Conservation (phyloP, 228 moss, liverwort and hornwort genomes). For the Sphagnum magellanicum region DNA sequence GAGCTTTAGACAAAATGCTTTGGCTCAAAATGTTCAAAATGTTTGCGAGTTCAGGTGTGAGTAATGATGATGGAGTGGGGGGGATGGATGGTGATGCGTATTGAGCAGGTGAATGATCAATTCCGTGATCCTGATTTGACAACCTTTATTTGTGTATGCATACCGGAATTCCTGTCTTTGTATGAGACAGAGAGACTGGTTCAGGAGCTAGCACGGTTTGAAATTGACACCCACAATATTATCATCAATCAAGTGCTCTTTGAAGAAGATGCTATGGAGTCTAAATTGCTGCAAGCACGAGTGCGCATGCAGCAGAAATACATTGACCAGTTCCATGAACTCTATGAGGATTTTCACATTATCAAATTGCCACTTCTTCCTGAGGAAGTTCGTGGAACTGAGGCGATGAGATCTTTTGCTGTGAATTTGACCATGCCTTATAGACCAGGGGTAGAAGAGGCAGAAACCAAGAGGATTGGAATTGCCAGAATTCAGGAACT, state of each 20-base stretch:
- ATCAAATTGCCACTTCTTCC: constrained; percentile 74
- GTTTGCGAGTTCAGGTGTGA: too few species aligned
- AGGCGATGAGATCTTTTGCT: constrained; percentile 68
- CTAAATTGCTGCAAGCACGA: constrained; percentile 73
- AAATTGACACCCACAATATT: constrained; percentile 89
- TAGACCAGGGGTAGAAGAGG: constrained; percentile 14
- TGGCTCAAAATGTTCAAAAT: too few species aligned
- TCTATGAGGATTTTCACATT: constrained; percentile 84
- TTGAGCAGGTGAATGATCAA: constrained; percentile 65
- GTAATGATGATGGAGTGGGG: too few species aligned
- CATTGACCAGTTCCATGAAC: constrained; percentile 75
- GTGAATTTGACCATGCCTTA: constrained; percentile 57
- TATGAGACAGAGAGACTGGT: constrained; percentile 91
- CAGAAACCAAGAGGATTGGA: constrained; percentile 11
- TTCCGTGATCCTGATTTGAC: constrained; percentile 89
- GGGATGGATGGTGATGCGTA: too few species aligned
- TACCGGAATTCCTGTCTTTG: constrained; percentile 83
- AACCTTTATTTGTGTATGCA: constrained; percentile 89
- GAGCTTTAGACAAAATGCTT: too few species aligned
- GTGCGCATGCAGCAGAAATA: constrained; percentile 91
- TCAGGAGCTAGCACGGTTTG: constrained; percentile 87
- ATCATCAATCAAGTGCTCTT: constrained; percentile 91
- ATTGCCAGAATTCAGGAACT: constrained; percentile 32
- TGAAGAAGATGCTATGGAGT: constrained; percentile 65
- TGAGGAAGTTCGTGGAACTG: constrained; percentile 83